phyloP scores from a whole-genome alignment of 257 asterid genomes.

The Henckelia pumila region DNA sequence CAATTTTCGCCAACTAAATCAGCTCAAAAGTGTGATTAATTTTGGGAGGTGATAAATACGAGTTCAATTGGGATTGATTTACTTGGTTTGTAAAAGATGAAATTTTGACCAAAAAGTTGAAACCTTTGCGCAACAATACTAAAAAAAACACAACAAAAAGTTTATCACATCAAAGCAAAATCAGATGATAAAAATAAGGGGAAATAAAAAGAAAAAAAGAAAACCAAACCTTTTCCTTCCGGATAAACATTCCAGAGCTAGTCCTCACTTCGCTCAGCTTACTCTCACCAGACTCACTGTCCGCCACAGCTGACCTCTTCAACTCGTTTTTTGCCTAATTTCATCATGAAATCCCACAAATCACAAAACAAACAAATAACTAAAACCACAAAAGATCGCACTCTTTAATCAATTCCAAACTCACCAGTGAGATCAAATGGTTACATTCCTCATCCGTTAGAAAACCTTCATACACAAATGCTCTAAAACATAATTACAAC shows the following conservation, averaged over 20 bases:
- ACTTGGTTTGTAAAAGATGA: background rate
- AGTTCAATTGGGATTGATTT: background rate
- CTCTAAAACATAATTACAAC: conserved; percentile 42
- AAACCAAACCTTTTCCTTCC: conserved; percentile 69
- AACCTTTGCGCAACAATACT: conserved; percentile 1
- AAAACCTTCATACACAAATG: conserved; percentile 88
- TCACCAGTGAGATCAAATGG: conserved; percentile 81
- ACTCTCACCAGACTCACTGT: conserved; percentile 71
- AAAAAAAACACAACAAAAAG: background rate
- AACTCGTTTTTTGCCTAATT: conserved; percentile 81
- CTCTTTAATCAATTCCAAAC: conserved; percentile 24
- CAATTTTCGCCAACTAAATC: background rate
- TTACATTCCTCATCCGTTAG: conserved; percentile 87
- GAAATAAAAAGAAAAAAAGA: background rate
- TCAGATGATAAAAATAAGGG: background rate
- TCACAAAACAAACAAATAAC: background rate
- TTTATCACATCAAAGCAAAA: background rate
- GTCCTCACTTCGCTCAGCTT: conserved; percentile 83
- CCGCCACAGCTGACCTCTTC: conserved; percentile 92
- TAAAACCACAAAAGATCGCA: background rate
- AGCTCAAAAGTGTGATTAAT: background rate
- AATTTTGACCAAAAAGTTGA: background rate
- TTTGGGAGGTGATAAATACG: too few species aligned
- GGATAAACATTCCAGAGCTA: conserved; percentile 93
- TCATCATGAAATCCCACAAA: conserved; percentile 21